Evolutionary conservation across 1,139 yeast genomes (phyloP).

Genomic region (Ogataea hybrid): DNA sequence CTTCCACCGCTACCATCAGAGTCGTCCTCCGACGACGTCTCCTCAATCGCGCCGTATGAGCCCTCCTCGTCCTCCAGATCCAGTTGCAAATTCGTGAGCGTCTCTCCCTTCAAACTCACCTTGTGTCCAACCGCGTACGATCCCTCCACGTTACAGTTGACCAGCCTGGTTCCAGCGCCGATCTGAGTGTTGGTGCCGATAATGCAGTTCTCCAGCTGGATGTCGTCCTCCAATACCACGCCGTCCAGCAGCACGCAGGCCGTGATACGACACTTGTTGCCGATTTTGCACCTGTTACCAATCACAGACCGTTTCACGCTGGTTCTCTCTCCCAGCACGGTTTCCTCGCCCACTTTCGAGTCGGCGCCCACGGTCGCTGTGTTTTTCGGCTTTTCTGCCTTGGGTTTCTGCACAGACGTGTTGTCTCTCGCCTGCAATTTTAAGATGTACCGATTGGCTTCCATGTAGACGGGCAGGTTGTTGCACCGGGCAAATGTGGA

Average conservation of each 20-base stretch:
- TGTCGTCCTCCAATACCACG: constrained; percentile 77
- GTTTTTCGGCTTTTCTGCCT: constrained; percentile 43
- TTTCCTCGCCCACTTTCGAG: constrained; percentile 46
- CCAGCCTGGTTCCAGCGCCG: constrained; percentile 57
- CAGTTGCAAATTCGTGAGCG: constrained; percentile 62
- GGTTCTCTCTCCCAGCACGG: constrained; percentile 47
- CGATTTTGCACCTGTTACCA: constrained; percentile 74
- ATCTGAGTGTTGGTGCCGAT: constrained; percentile 69
- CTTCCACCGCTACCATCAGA: constrained; percentile 30
- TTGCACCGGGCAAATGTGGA: constrained; percentile 75
- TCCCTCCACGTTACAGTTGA: constrained; percentile 84
- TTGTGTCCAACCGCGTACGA: constrained; percentile 61
- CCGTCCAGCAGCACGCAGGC: constrained; percentile 80
- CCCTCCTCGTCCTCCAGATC: constrained; percentile 35
- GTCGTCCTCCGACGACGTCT: constrained; percentile 36
- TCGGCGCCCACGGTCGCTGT: constrained; percentile 86
- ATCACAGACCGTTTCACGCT: constrained; percentile 83
- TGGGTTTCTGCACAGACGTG: constrained; percentile 6
- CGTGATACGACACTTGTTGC: constrained; percentile 81
- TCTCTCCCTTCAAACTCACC: constrained; percentile 78
- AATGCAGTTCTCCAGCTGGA: constrained; percentile 82
- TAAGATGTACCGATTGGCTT: constrained; percentile 82
- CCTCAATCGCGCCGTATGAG: constrained; percentile 33
- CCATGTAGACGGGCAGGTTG: constrained; percentile 79
- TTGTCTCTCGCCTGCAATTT: constrained; percentile 46